Evolutionary conservation across 2,329 filamentous ascomycete species (phyloP).

Genomic region (Cladosporium austrohemisphaericum): DNA sequence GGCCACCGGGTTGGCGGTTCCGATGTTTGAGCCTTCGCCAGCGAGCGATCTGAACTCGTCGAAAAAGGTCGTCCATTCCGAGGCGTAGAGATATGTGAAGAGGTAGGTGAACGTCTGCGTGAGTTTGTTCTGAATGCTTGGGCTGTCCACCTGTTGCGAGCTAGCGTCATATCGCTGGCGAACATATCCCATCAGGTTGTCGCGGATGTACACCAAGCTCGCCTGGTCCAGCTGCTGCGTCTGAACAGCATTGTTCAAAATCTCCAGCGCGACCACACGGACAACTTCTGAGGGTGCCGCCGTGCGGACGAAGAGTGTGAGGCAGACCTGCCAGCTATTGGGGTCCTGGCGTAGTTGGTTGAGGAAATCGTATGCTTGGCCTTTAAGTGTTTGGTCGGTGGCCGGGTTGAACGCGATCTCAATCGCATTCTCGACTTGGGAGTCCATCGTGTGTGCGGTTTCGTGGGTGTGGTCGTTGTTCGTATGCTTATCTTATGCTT

Average conservation of each 20-base stretch:
- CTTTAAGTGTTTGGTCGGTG: slow-evolving; percentile 70
- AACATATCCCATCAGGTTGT: slow-evolving; percentile 77
- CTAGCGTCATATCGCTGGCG: slow-evolving; percentile 66
- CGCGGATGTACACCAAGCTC: slow-evolving; percentile 71
- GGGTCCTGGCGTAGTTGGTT: slow-evolving; percentile 75
- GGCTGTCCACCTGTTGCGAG: slow-evolving; percentile 59
- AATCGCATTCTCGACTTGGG: slow-evolving; percentile 88
- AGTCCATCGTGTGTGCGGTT: slow-evolving; percentile 25
- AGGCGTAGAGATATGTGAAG: slow-evolving; percentile 80
- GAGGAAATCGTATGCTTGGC: slow-evolving; percentile 77
- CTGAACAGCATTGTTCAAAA: slow-evolving; percentile 88
- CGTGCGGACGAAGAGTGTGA: slow-evolving; percentile 75
- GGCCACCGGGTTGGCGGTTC: slow-evolving; percentile 65
- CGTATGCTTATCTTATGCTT: not conserved
- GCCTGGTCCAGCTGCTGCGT: slow-evolving; percentile 69
- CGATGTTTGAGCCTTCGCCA: slow-evolving; percentile 52
- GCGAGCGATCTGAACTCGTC: slow-evolving; percentile 83
- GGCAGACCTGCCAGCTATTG: slow-evolving; percentile 85
- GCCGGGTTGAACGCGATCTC: slow-evolving; percentile 84
- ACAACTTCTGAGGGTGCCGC: slow-evolving; percentile 77
- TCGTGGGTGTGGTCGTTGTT: not conserved
- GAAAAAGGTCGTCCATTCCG: slow-evolving; percentile 84
- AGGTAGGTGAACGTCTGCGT: slow-evolving; percentile 93
- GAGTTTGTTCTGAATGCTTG: slow-evolving; percentile 89
- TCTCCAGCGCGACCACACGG: slow-evolving; percentile 82